Evolutionary conservation across 2,329 filamentous ascomycete species (phyloP).

Genomic region (Lachnellula cervina): DNA sequence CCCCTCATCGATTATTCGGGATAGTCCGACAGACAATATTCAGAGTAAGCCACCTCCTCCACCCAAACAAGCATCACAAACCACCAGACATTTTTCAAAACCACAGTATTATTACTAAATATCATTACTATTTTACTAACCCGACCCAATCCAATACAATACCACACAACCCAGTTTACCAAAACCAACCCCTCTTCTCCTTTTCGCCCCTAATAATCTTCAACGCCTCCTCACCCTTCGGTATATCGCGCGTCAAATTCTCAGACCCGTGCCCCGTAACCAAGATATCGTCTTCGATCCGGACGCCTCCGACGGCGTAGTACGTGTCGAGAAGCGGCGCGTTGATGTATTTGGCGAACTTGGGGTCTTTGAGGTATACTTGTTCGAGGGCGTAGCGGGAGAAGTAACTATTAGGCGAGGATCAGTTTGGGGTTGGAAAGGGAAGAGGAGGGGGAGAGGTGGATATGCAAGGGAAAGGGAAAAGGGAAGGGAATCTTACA

Average conservation of each 20-base stretch:
- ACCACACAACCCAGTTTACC: slow-evolving; percentile 5
- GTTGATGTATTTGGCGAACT: slow-evolving; percentile 62
- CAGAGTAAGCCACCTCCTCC: no score
- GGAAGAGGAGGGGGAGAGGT: not conserved
- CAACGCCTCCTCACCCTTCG: slow-evolving; percentile 69
- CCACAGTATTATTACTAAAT: no score
- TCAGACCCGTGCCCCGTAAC: slow-evolving; percentile 75
- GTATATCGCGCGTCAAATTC: slow-evolving; percentile 69
- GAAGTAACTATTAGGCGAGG: slow-evolving; percentile 55
- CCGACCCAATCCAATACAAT: no score
- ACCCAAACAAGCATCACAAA: no score
- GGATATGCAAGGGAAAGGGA: no score
- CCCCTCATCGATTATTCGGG: no score
- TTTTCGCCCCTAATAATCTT: slow-evolving; percentile 45
- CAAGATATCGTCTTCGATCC: slow-evolving; percentile 87
- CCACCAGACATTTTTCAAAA: no score
- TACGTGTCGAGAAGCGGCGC: slow-evolving; percentile 59
- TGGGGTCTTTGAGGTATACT: slow-evolving; percentile 55
- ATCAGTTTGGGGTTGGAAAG: not conserved
- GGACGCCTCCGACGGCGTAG: slow-evolving; percentile 78
- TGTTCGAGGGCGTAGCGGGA: slow-evolving; percentile 67
- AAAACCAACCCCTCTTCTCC: slow-evolving; percentile 18
- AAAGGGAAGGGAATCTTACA: slow-evolving; percentile 39
- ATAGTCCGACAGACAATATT: no score
- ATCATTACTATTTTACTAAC: no score